Evolutionary conservation across 2,329 filamentous ascomycete genomes (phyloP).

Genomic region (Verruconis gallopava): DNA sequence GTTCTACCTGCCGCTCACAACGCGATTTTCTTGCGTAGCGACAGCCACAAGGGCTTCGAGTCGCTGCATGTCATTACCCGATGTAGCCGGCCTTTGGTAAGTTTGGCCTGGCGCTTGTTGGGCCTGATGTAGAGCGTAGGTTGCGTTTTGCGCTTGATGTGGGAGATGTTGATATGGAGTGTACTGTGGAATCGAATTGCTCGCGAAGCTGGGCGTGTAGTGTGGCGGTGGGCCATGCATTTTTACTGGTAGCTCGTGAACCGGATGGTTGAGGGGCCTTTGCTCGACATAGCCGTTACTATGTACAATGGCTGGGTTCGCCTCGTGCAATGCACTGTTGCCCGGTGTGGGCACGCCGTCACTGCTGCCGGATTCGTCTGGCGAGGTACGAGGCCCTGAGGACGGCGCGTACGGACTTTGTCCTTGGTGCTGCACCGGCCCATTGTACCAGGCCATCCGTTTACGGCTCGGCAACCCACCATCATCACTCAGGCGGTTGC

Average conservation of each 20-base stretch:
- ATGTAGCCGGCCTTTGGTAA: slow-evolving; percentile 23
- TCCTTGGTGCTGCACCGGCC: slow-evolving; percentile 25
- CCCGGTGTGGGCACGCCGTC: slow-evolving; percentile 42
- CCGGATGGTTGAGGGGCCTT: slow-evolving; percentile 23
- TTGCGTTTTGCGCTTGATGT: slow-evolving; percentile 5
- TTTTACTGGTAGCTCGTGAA: slow-evolving; percentile 12
- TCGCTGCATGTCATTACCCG: slow-evolving; percentile 38
- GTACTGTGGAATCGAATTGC: not conserved
- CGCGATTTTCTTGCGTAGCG: slow-evolving; percentile 41
- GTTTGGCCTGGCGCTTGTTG: slow-evolving; percentile 7
- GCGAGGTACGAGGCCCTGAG: slow-evolving; percentile 35
- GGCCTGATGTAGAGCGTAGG: slow-evolving; percentile 5
- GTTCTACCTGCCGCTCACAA: no score
- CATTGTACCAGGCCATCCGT: slow-evolving; percentile 62
- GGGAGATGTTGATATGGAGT: not conserved
- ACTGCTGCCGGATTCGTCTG: slow-evolving; percentile 42
- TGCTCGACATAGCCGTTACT: slow-evolving; percentile 35
- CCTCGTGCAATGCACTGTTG: slow-evolving; percentile 34
- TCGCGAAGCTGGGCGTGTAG: not conserved
- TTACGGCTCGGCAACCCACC: slow-evolving; percentile 18
- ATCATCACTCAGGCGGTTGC: not conserved
- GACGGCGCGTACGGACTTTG: slow-evolving; percentile 11
- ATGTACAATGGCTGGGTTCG: slow-evolving; percentile 39
- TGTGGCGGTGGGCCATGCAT: not conserved
- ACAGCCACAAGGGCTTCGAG: slow-evolving; percentile 53